Evolutionary conservation across 2,329 filamentous ascomycete genomes (phyloP), one percentile per base, ranked within the genome.

Genomic region (Botrytis byssoidea): DNA sequence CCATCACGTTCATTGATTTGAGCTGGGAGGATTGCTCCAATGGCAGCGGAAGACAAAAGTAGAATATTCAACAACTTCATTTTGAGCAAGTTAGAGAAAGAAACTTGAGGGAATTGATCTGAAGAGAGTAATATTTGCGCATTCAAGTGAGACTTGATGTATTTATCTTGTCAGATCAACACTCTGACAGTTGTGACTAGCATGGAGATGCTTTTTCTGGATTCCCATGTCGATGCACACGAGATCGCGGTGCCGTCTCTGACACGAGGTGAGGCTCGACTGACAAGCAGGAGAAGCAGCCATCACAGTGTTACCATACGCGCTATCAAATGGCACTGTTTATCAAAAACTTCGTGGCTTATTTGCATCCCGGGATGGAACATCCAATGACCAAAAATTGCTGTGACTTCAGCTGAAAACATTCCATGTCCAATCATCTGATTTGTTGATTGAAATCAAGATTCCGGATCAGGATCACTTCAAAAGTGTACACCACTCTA

Each of bases 31-130:
- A 73, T 60, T 12, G 64, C 44, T 48, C 64, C 71, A 60, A 51
- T 29, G 29, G 60, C 55, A 42, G 68, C 20, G 18, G 71, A 68
- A 69, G 71, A 61, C 16, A 73, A 57, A 32, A 73, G 25, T 51
- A 73, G 25, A 69, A 73, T 51, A 69, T 73, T 69, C 25, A 60
- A 69, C 8, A 73, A 42, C 71, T 69, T 73, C 71, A 73, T 73
- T n/a, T 42, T 69, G 71, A 73, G 71, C 64, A 69, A 69, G 40
- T 60, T 73, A 29, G 64, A 73, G 64, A 67, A 69, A 60, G 66
- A 72, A 69, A 69, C 22, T 44, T 68, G 46, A 46, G 48, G 22
- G 32, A 69, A 57, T 35, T 73, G 71, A 67, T 72, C 71, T 69
- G 40, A 60, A 72, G 71, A 73, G 51, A 69, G 71, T 69, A 42